These are phyloP conservation scores for Grosmannia huntii DNA, from an alignment of 2,329 filamentous ascomycete genomes.

Conservation along the genomic window DNA sequence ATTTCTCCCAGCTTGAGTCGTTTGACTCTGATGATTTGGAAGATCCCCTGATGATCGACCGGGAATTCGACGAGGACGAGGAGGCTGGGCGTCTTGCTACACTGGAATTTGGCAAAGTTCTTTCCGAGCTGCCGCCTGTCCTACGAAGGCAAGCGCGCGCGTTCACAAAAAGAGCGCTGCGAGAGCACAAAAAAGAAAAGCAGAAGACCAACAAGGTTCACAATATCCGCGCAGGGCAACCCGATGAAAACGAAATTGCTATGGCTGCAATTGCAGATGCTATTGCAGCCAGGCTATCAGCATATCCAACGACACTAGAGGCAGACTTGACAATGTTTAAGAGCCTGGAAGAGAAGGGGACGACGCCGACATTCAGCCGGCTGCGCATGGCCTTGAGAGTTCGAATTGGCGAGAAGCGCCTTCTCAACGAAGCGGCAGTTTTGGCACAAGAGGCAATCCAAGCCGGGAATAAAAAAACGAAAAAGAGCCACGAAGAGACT, in stretches of 20 bases:
- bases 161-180: constrained; percentile 33
- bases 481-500: constrained; percentile 6
- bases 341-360: not conserved
- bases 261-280: constrained; percentile 24
- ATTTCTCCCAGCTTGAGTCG: constrained; percentile 20
- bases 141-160: constrained; percentile 38
- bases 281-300: constrained; percentile 10
- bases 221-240: not conserved
- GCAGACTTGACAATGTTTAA: constrained; percentile 15
- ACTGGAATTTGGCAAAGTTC: constrained; percentile 11
- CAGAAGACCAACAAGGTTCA: constrained; percentile 12
- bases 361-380: not conserved
- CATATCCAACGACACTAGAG: constrained; percentile 15
- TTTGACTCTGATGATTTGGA: constrained; percentile 58
- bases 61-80: constrained; percentile 38
- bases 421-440: constrained; percentile 16
- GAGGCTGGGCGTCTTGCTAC: constrained; percentile 29
- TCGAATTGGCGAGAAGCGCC: constrained; percentile 22
- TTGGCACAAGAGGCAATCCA: constrained; percentile 13
- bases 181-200: not conserved
- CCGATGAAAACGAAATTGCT: constrained; percentile 20
- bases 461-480: constrained; percentile 8
- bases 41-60: constrained; percentile 59
- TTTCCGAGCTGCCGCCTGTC: constrained; percentile 34
- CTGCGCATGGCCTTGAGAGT: constrained; percentile 20